Percentiles rank a stretch among this genome's conserved stretches.
phyloP scores from a whole-genome alignment of 2,329 filamentous ascomycete species.

The Trichoderma endophyticum region DNA sequence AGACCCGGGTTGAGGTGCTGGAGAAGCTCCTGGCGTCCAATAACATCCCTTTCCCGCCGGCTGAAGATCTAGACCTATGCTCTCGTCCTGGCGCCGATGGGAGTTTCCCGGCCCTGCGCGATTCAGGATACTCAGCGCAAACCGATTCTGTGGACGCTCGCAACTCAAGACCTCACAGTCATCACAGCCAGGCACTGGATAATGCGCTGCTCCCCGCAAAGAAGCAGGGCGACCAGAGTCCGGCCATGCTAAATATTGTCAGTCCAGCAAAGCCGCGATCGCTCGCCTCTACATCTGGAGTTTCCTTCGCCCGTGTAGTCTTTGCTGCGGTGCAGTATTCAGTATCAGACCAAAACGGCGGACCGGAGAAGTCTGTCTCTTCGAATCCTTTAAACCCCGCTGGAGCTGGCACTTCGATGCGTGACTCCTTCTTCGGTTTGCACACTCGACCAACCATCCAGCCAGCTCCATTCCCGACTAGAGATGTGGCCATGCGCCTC shows the following conservation, averaged over 20 bases:
- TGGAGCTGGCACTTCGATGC: conserved; percentile 70
- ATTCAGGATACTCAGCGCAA: conserved; percentile 34
- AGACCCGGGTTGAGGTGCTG: conserved; percentile 79
- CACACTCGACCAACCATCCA: conserved; percentile 87
- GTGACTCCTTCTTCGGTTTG: conserved; percentile 95
- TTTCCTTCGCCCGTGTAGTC: conserved; percentile 91
- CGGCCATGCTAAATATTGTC: conserved; percentile 69
- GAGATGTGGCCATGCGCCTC: conserved; percentile 67
- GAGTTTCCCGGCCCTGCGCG: conserved; percentile 30
- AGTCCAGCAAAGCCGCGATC: conserved; percentile 76
- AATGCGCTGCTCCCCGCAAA: conserved; percentile 32
- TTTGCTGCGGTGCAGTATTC: conserved; percentile 85
- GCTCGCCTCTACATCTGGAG: conserved; percentile 80
- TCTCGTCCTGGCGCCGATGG: conserved; percentile 45
- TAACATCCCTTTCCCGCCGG: conserved; percentile 67
- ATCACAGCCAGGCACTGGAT: conserved; percentile 32
- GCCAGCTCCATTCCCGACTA: conserved; percentile 78
- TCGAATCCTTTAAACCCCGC: conserved; percentile 23
- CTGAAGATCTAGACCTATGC: conserved; percentile 65
- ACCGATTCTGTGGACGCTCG: conserved; percentile 31
- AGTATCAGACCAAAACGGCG: conserved; percentile 58
- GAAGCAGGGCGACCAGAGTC: conserved; percentile 31
- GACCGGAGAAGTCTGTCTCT: conserved; percentile 24
- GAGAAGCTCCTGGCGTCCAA: conserved; percentile 71
- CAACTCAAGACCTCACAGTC: conserved; percentile 28